Conservation (phyloP, 257 asterid species). For the Solanum chiquidenum region DNA sequence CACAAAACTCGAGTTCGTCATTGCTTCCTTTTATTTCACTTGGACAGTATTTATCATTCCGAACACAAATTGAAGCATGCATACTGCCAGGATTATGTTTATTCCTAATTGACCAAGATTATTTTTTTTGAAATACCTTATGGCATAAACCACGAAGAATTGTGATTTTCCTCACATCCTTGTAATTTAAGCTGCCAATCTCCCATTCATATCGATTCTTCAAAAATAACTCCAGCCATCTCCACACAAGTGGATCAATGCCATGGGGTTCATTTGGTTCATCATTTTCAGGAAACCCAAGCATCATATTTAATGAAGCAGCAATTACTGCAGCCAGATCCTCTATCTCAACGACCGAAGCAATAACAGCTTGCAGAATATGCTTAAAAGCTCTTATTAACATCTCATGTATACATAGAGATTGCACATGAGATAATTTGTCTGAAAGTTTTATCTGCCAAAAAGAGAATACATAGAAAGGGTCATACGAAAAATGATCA, state of each 20-base stretch:
- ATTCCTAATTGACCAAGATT: background rate
- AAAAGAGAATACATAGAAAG: constrained; percentile 5
- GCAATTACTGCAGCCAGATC: constrained; percentile 70
- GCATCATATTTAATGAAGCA: constrained; percentile 78
- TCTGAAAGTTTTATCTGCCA: constrained; percentile 93
- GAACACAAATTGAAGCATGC: background rate
- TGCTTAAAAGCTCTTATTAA: constrained; percentile 88
- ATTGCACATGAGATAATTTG: constrained; percentile 86
- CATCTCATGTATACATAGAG: constrained; percentile 96
- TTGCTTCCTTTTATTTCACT: background rate
- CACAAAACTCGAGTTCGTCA: background rate
- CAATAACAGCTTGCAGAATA: constrained; percentile 76
- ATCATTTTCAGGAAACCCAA: constrained; percentile 60
- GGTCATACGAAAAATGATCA: background rate
- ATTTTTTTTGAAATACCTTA: constrained; percentile 41
- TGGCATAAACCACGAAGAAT: constrained; percentile 92
- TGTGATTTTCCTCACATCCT: constrained; percentile 70
- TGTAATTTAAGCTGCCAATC: constrained; percentile 45
- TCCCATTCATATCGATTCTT: constrained; percentile 81
- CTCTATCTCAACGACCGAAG: constrained; percentile 57
- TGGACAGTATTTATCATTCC: background rate
- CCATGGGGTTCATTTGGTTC: constrained; percentile 23
- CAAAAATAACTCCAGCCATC: constrained; percentile 83
- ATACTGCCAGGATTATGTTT: background rate
- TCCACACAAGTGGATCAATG: constrained; percentile 69